Base-by-base conservation (phyloP, 192 early-diverging fungal species). In the Gigaspora rosea region DNA sequence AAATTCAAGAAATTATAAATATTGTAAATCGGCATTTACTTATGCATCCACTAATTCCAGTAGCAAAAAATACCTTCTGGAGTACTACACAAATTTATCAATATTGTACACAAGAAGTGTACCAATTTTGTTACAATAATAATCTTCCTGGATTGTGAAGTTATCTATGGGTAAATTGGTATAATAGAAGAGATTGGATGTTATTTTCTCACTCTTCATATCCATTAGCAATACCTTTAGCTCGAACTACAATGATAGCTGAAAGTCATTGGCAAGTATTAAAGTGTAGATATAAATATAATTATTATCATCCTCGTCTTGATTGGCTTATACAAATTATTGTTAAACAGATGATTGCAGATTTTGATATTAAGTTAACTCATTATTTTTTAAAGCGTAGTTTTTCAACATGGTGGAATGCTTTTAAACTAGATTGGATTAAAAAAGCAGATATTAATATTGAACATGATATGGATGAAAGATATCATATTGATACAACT, bases 151-250 rank as follows among this genome's bases (percentile, higher is more conserved):
- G 7, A n/a, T 71, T 71, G 52, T 71, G 8, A 8, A 16, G 15
- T 18, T 71, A 71, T 54, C 10, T 71, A 22, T 68, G 18, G 20
- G 4, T 69, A 22, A 48, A 69, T 10, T 69, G 67, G 20, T 69
- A 69, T 22, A 56, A 72, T 41, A 72, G 32, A 41, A 56, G 12
- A 22, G 51, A 72, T 36, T 72, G 27, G 13, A 57, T 54, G 7
- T 7, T 72, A 5, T 69, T 69, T 50, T 3, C 67, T 27, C 2
- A 3, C 18, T 46, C 32, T 33, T 8, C 32, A 18, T 67, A 67
- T 13, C n/a, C 33, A 36, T 58, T 41, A 41, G 41, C 41, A 41
- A 41, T 41, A 7, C 41, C 41, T 41, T 41, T 41, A 41, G 7
- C 41, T 41, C 3, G 41, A 41, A 41, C 41, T 6, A 41, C 27